Conservation (phyloP, 208 protist species). For the Plasmodiophora brassicae region DNA sequence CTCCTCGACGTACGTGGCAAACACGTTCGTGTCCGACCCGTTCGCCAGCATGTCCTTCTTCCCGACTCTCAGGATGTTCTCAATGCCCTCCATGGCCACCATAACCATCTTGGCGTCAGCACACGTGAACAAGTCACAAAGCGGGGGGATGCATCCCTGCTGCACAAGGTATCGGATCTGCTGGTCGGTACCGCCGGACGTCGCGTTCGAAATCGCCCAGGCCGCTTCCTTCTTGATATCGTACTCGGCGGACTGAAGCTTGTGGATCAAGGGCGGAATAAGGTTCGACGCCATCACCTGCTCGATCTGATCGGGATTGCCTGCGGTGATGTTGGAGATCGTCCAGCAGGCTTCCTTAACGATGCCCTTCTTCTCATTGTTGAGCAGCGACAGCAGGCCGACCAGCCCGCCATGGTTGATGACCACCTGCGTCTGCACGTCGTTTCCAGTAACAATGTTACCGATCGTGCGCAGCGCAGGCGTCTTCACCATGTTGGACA, state of each 20-base stretch:
- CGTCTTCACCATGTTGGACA: slow-evolving; percentile 69
- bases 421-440: slow-evolving; percentile 86
- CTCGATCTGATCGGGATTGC: slow-evolving; percentile 85
- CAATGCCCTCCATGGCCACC: slow-evolving; percentile 88
- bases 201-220: slow-evolving; percentile 92
- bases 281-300: slow-evolving; percentile 71
- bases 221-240: slow-evolving; percentile 94
- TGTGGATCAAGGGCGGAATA: slow-evolving; percentile 77
- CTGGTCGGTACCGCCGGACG: slow-evolving; percentile 74
- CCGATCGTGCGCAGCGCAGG: slow-evolving; percentile 89
- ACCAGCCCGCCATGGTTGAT: slow-evolving; percentile 81
- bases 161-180: slow-evolving; percentile 81
- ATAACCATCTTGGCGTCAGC: slow-evolving; percentile 77
- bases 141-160: slow-evolving; percentile 71
- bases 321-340: slow-evolving; percentile 97
- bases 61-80: slow-evolving; percentile 79
- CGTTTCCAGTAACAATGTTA: slow-evolving; percentile 96
- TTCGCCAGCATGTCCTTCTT: slow-evolving; percentile 46
- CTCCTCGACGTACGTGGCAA: slow-evolving; percentile 74
- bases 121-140: slow-evolving; percentile 80
- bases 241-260: slow-evolving; percentile 77
- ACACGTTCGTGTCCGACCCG: slow-evolving; percentile 55
- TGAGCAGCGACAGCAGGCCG: slow-evolving; percentile 71
- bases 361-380: slow-evolving; percentile 63
- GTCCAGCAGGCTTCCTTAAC: slow-evolving; percentile 97